phyloP scores from a whole-genome alignment of 2,329 filamentous ascomycete genomes.

The Fusarium begoniae region DNA sequence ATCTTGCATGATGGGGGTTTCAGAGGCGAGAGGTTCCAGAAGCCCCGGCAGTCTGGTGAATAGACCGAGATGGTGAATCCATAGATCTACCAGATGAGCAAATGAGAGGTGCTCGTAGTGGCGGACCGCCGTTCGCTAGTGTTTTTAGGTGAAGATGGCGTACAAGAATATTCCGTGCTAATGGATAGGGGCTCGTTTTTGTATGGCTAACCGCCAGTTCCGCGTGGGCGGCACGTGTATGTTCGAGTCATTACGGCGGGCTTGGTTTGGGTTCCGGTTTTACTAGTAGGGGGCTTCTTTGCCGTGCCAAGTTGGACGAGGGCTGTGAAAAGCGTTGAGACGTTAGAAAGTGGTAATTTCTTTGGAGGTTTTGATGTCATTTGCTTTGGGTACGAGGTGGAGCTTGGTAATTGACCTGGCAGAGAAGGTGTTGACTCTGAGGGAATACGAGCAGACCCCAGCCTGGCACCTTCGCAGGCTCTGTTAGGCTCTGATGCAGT shows the following conservation, averaged over 20 bases:
- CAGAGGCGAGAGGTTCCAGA: background rate
- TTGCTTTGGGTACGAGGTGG: background rate
- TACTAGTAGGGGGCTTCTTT: background rate
- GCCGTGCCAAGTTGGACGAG: background rate
- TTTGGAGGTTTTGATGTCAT: background rate
- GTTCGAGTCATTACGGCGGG: background rate
- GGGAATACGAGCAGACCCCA: background rate
- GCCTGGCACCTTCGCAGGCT: background rate
- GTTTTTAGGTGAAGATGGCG: background rate
- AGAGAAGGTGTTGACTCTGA: background rate
- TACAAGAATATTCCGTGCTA: background rate
- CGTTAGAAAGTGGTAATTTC: background rate
- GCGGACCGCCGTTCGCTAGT: background rate
- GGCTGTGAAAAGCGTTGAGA: background rate
- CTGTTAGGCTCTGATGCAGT: no score
- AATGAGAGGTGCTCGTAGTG: background rate
- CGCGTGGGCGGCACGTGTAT: background rate
- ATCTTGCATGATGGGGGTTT: background rate
- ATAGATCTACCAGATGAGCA: background rate
- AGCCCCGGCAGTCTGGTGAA: background rate
- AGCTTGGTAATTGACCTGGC: background rate
- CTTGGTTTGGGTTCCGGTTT: background rate
- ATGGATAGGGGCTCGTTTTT: background rate
- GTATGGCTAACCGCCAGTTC: background rate
- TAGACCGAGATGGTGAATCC: background rate